Evolutionary conservation across 2,329 filamentous ascomycete species (phyloP).

Genomic region (Fusarium irregulare): DNA sequence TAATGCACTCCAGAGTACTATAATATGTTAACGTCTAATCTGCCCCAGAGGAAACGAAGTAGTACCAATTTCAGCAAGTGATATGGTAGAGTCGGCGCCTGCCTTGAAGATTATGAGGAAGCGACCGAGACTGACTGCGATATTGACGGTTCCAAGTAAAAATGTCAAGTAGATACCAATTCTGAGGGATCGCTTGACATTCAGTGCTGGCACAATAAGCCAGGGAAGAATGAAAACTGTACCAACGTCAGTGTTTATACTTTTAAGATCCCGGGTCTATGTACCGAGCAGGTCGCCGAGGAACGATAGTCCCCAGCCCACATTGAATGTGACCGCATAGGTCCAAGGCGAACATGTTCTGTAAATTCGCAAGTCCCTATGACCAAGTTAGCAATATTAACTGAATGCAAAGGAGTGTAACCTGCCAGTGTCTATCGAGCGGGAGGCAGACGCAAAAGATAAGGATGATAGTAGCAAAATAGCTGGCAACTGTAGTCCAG

Average conservation of each 20-base stretch:
- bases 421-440: slow-evolving; percentile 14
- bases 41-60: background rate
- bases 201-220: slow-evolving; percentile 21
- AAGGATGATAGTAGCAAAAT: background rate
- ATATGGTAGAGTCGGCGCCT: slow-evolving; percentile 14
- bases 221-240: slow-evolving; percentile 30
- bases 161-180: slow-evolving; percentile 36
- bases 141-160: slow-evolving; percentile 34
- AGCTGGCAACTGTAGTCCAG: background rate
- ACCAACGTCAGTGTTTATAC: background rate
- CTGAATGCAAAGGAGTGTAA: fast-evolving
- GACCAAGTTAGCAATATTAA: fast-evolving
- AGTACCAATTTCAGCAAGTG: slow-evolving; percentile 22
- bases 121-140: slow-evolving; percentile 19
- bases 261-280: fast-evolving
- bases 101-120: slow-evolving; percentile 29
- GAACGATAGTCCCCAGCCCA: slow-evolving; percentile 30
- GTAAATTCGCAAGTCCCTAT: background rate
- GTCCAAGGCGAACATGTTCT: background rate
- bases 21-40: fast-evolving
- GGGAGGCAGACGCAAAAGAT: slow-evolving; percentile 15
- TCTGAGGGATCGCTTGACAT: slow-evolving; percentile 9
- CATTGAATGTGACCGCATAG: slow-evolving; percentile 12
- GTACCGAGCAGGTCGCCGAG: slow-evolving; percentile 17
- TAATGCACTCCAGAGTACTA: slow-evolving; percentile 27